Conservation (phyloP, 441 rosid species). For the Populus hybrid region DNA sequence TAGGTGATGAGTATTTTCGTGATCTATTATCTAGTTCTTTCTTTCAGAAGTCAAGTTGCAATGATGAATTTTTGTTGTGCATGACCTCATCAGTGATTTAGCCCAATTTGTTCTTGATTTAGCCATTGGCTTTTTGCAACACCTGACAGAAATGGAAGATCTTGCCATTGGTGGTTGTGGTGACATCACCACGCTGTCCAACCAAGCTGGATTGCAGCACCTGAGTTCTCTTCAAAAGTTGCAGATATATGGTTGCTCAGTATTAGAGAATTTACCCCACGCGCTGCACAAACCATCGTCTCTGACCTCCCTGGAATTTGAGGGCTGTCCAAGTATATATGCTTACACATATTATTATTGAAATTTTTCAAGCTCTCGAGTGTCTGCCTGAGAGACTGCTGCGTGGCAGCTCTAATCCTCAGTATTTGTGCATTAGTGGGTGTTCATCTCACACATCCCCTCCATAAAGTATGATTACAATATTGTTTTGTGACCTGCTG, state of each 20-base stretch:
- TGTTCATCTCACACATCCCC: not conserved
- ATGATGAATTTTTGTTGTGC: constrained; percentile 7
- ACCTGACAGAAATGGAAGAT: not conserved
- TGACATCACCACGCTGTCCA: not conserved
- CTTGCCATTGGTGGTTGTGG: not conserved
- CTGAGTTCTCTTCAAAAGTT: not conserved
- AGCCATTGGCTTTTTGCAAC: not conserved
- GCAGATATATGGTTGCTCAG: not conserved
- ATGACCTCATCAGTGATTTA: constrained; percentile 13
- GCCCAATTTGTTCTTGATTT: constrained; percentile 19
- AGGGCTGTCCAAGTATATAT: not conserved
- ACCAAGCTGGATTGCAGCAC: not conserved
- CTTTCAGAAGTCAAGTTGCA: constrained; percentile 9
- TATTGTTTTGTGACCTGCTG: too few species aligned
- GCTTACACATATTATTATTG: not conserved
- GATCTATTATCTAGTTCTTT: constrained; percentile 9
- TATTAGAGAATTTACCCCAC: not conserved
- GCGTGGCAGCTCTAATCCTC: not conserved
- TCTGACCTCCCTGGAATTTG: not conserved
- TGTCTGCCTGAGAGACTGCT: not conserved
- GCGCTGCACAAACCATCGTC: not conserved
- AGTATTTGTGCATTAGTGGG: not conserved
- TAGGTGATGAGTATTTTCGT: constrained; percentile 5
- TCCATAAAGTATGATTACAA: too few species aligned
- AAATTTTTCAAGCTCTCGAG: not conserved